These are phyloP conservation scores for Thelonectria blattea DNA, from an alignment of 2,329 filamentous ascomycete species.

Conservation along the genomic window DNA sequence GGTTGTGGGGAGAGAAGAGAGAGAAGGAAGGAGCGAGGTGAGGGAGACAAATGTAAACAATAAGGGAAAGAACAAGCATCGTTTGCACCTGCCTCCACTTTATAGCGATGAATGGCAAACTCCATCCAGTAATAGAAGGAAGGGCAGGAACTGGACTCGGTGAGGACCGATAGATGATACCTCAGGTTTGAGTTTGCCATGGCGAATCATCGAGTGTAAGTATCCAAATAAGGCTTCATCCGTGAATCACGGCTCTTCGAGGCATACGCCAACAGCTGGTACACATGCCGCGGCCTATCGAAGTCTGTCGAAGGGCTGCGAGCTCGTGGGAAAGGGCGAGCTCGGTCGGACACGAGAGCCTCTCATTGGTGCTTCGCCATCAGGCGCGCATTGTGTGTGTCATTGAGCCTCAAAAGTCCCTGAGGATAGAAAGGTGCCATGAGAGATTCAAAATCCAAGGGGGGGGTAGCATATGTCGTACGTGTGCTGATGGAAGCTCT, in stretches of 20 bases:
- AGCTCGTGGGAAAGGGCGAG: background rate
- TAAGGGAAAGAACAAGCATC: background rate
- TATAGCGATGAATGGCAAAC: background rate
- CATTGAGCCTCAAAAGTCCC: background rate
- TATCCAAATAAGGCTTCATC: background rate
- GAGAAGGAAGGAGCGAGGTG: background rate
- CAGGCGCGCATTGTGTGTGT: background rate
- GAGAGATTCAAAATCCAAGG: background rate
- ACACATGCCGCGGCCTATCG: constrained; percentile 1
- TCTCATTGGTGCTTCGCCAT: background rate
- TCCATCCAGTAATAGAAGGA: background rate
- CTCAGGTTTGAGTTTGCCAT: background rate
- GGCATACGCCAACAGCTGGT: constrained; percentile 9
- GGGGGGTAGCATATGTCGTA: background rate
- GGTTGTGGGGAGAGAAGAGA: background rate
- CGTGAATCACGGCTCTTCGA: constrained; percentile 9
- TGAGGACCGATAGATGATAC: background rate
- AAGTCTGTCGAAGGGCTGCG: background rate
- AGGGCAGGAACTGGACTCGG: background rate
- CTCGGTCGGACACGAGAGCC: background rate
- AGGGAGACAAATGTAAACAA: background rate
- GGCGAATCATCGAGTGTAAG: background rate
- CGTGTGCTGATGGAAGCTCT: background rate
- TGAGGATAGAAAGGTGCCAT: background rate
- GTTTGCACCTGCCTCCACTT: constrained; percentile 8